phyloP scores from a whole-genome alignment of 805 yeast species.

The Schwanniomyces vanrijiae region DNA sequence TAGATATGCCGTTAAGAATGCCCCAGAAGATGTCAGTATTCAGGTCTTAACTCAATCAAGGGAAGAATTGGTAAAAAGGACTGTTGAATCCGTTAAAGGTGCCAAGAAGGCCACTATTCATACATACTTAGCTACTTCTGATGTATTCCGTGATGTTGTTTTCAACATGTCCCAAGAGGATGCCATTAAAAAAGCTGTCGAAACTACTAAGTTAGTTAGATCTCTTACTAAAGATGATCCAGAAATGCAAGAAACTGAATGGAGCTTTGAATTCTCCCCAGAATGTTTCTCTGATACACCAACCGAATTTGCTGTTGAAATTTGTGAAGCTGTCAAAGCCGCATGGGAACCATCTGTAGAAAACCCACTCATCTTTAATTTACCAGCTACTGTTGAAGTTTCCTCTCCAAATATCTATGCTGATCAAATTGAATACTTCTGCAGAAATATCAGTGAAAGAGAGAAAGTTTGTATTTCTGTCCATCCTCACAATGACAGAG shows the following conservation, averaged over 20 bases:
- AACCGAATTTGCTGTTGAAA: slow-evolving; percentile 68
- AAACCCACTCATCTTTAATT: slow-evolving; percentile 71
- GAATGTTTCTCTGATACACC: slow-evolving; percentile 78
- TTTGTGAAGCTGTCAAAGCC: slow-evolving; percentile 75
- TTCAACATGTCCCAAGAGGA: slow-evolving; percentile 71
- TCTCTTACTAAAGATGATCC: slow-evolving; percentile 78
- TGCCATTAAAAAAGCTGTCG: slow-evolving; percentile 66
- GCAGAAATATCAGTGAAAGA: slow-evolving; percentile 65
- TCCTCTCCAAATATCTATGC: slow-evolving; percentile 76
- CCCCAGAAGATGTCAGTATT: slow-evolving; percentile 72
- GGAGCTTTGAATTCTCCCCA: slow-evolving; percentile 77
- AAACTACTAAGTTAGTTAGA: slow-evolving; percentile 65
- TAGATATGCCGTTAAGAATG: slow-evolving; percentile 73
- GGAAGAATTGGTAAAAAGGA: slow-evolving; percentile 70
- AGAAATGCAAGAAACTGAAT: slow-evolving; percentile 55
- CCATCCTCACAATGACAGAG: slow-evolving; percentile 79
- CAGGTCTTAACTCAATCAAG: slow-evolving; percentile 79
- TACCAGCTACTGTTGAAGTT: slow-evolving; percentile 82
- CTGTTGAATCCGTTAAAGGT: slow-evolving; percentile 71
- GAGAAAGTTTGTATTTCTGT: slow-evolving; percentile 69
- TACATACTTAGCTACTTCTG: slow-evolving; percentile 75
- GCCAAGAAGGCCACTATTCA: slow-evolving; percentile 74
- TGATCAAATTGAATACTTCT: slow-evolving; percentile 76
- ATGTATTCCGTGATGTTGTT: slow-evolving; percentile 71
- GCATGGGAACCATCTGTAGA: slow-evolving; percentile 81